A percentile compares a stretch with the other conserved stretches of the same genome.
Evolutionary conservation across 2,329 filamentous ascomycete genomes (phyloP).

Genomic region (Neofusicoccum cordaticola): DNA sequence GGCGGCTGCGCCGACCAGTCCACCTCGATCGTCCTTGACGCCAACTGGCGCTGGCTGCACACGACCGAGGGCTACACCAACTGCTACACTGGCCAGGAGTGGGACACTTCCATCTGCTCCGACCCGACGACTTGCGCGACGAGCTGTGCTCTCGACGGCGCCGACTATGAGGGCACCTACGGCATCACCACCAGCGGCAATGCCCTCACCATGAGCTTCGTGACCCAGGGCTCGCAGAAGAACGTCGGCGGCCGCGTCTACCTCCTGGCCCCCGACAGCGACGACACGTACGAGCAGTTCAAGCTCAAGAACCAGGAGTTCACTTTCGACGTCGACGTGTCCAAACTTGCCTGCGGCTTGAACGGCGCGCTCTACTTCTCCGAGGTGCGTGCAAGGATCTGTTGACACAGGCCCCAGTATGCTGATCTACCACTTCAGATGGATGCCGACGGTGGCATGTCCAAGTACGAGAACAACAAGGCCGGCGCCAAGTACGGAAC

Average conservation of each 20-base stretch:
- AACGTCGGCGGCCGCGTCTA: slow-evolving; percentile 44
- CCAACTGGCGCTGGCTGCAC: slow-evolving; percentile 53
- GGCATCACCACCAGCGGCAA: slow-evolving; percentile 53
- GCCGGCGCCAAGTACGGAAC: slow-evolving; percentile 58
- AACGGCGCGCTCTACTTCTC: slow-evolving; percentile 65
- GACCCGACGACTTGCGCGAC: slow-evolving; percentile 37
- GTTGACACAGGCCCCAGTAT: neutral
- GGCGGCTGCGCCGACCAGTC: slow-evolving; percentile 39
- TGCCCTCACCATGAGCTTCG: slow-evolving; percentile 56
- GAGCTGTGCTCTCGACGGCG: slow-evolving; percentile 44
- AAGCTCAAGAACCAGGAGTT: slow-evolving; percentile 42
- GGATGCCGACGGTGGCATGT: slow-evolving; percentile 59
- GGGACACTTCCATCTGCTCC: slow-evolving; percentile 41
- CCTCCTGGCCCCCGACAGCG: slow-evolving; percentile 39
- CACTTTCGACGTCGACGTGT: slow-evolving; percentile 49
- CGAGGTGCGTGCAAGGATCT: slow-evolving; percentile 25
- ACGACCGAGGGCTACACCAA: slow-evolving; percentile 45
- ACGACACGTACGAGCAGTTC: slow-evolving; percentile 43
- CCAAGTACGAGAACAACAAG: slow-evolving; percentile 50
- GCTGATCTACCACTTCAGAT: slow-evolving; percentile 51
- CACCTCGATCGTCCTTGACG: slow-evolving; percentile 41
- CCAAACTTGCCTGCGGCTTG: slow-evolving; percentile 64
- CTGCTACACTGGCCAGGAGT: slow-evolving; percentile 48
- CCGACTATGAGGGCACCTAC: slow-evolving; percentile 43
- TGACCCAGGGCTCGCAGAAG: slow-evolving; percentile 50